phyloP scores from a whole-genome alignment of 768 basidiomycete species.

The Myochromella boudieri region DNA sequence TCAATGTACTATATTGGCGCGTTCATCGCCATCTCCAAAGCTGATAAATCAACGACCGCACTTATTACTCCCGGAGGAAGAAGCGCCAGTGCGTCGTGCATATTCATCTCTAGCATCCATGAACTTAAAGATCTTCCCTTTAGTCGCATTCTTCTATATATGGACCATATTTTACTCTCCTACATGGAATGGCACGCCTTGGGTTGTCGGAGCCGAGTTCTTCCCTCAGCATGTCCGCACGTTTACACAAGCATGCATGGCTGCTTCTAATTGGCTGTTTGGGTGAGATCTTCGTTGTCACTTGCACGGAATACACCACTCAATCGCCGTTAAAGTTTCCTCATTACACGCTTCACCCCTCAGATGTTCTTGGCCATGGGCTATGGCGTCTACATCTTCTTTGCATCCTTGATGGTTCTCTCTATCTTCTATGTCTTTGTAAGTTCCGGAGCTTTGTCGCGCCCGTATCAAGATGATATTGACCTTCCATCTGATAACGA shows the following conservation, averaged over 20 bases:
- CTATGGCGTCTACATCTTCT: conserved; percentile 38
- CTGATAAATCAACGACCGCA: conserved; percentile 10
- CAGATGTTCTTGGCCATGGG: conserved; percentile 37
- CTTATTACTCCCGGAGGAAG: conserved; percentile 24
- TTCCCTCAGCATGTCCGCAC: conserved; percentile 42
- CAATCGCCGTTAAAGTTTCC: conserved; percentile 21
- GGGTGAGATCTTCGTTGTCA: conserved; percentile 17
- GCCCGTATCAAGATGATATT: not conserved
- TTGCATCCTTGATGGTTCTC: conserved; percentile 31
- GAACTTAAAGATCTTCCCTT: not conserved
- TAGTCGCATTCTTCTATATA: conserved; percentile 36
- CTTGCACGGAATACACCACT: not conserved
- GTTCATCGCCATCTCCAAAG: conserved; percentile 39
- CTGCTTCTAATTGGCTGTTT: conserved; percentile 36
- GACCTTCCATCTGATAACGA: not conserved
- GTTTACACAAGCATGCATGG: conserved; percentile 36
- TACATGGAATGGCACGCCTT: conserved; percentile 46
- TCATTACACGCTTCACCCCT: conserved; percentile 36
- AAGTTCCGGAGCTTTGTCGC: conserved; percentile 9
- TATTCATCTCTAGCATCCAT: not conserved
- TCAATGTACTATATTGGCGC: conserved; percentile 46
- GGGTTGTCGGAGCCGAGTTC: conserved; percentile 44
- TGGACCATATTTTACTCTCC: conserved; percentile 39
- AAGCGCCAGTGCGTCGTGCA: conserved; percentile 28
- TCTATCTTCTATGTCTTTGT: conserved; percentile 35